These are phyloP conservation scores for Aspergillus sparsus DNA, from an alignment of 495 filamentous ascomycete genomes.

Conservation along the genomic window DNA sequence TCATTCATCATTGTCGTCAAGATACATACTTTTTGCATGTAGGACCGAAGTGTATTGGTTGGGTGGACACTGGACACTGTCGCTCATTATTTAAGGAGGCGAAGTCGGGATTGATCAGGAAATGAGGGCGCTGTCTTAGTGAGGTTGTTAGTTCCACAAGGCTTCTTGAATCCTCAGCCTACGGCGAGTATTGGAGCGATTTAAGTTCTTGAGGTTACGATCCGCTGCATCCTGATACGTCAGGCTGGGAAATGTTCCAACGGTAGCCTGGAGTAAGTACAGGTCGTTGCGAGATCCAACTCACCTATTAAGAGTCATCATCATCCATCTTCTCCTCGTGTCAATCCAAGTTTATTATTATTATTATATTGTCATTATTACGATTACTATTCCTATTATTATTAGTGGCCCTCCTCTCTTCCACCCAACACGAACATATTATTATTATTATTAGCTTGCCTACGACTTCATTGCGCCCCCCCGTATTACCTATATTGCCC, in stretches of 20 bases:
- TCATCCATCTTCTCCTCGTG: background rate
- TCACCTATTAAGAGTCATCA: slow-evolving; percentile 1
- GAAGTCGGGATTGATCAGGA: slow-evolving; percentile 17
- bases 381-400: no score
- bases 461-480: no score
- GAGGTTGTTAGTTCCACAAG: slow-evolving; percentile 9
- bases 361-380: background rate
- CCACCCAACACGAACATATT: no score
- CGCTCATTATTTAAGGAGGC: slow-evolving; percentile 27
- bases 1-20: slow-evolving; percentile 12
- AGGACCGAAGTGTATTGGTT: slow-evolving; percentile 19
- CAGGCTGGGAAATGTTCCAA: slow-evolving; percentile 7
- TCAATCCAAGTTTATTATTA: background rate
- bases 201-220: slow-evolving; percentile 19
- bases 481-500: no score
- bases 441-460: background rate
- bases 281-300: slow-evolving; percentile 8
- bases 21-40: slow-evolving; percentile 22
- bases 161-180: slow-evolving; percentile 8
- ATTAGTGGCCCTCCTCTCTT: background rate
- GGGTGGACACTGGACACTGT: slow-evolving; percentile 1
- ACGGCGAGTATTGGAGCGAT: background rate
- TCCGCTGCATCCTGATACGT: slow-evolving; percentile 9
- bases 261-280: slow-evolving; percentile 2
- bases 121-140: slow-evolving; percentile 3